Evolutionary conservation across 2,329 filamentous ascomycete species (phyloP), one percentile per base, ranked within the genome.

Genomic region (Penicillium sp.): DNA sequence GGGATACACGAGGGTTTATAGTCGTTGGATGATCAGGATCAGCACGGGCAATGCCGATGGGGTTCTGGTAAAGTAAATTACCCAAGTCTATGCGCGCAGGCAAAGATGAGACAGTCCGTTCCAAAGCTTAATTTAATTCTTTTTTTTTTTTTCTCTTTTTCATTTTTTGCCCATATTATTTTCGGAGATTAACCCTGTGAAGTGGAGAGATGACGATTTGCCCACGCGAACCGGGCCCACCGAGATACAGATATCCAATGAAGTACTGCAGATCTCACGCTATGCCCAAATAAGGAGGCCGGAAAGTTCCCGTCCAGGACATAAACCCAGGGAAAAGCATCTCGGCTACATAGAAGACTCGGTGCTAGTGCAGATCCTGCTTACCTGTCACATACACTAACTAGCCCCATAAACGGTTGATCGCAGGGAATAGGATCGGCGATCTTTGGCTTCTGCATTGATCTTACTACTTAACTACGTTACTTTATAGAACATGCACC

Each of bases 331-430:
- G 18, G 34, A 20, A 20, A 23, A 23, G 13, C 34, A 40, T 47
- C 53, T 59, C 57, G 55, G 53, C 49, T 59, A 50, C 53, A 49
- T 7, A 3, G 20, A 14, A 11, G 20, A 5, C 11, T n/a, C 18
- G 2, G 18, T 20, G 46, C 50, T 59, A 59, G 57, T 59, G 57
- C 57, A 59, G 57, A 59, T 59, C 57, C 51, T 59, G 52, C 51
- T 57, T 41, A 59, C 63, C 63, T 65, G 63, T 66, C 64, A 66
- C 56, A 59, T 51, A 47, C 18, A 47, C 18, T 20, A 20, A 20
- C 44, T 29, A 42, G 60, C 62, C 59, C 63, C 63, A 61, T 66
- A 61, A 67, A 67, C 64, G 64, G 64, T 52, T 64, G 63, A 66
- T 66, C 62, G 61, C 59, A 64, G 57, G 59, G 56, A 61, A 60